Percentiles rank a stretch among this genome's conserved stretches.
phyloP scores from a whole-genome alignment of 2,329 filamentous ascomycete genomes.

The Cladosporium sp. region DNA sequence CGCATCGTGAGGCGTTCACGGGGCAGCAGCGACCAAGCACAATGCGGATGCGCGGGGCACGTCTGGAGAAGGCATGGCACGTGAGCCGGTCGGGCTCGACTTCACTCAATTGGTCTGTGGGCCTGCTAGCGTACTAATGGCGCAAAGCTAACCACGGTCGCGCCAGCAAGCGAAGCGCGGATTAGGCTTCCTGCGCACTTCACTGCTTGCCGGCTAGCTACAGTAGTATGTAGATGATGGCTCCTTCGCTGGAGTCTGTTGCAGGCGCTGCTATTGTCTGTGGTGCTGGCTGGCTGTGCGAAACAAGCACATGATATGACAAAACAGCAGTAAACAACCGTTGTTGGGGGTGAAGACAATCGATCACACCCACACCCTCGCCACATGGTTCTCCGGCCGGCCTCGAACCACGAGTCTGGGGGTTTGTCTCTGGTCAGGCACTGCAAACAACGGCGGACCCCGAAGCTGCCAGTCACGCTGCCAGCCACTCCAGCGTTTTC shows the following conservation, averaged over 20 bases:
- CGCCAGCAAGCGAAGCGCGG: conserved; percentile 13
- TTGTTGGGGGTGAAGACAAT: conserved; percentile 11
- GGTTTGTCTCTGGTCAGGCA: conserved; percentile 9
- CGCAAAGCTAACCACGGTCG: conserved; percentile 8
- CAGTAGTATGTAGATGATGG: not conserved
- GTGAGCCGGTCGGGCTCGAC: conserved; percentile 11
- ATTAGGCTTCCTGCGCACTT: conserved; percentile 11
- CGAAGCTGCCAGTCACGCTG: conserved; percentile 11
- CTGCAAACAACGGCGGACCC: not conserved
- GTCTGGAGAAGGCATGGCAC: conserved; percentile 15
- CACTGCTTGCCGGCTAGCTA: not conserved
- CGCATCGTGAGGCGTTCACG: conserved; percentile 10
- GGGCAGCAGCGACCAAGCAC: conserved; percentile 6
- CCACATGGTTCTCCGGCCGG: conserved; percentile 11
- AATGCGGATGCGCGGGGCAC: conserved; percentile 15
- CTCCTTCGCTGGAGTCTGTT: not conserved
- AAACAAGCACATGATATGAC: not conserved
- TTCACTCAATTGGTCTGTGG: conserved; percentile 13
- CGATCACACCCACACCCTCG: not conserved
- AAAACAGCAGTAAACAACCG: not conserved
- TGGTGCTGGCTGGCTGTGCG: not conserved
- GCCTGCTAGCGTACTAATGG: conserved; percentile 1
- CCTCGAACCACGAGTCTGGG: conserved; percentile 8
- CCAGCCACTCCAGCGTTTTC: conserved; percentile 8
- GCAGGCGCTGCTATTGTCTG: not conserved